A percentile compares a stretch with the other conserved stretches of the same genome.
Evolutionary conservation across 148 eudicot species (phyloP).

Genomic region (Camellia japonica): DNA sequence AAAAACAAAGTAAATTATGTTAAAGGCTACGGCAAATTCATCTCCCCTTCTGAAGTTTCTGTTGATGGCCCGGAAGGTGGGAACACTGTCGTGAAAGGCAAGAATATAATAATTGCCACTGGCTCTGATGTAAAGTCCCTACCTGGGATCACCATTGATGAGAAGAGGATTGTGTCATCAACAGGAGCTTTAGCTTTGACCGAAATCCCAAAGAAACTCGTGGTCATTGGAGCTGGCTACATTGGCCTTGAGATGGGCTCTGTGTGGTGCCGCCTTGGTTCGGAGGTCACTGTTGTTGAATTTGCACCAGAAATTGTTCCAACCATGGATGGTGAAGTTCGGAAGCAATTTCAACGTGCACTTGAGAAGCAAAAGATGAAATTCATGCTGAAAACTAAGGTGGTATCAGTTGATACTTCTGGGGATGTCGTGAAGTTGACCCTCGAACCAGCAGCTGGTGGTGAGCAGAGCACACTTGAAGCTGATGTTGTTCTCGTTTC

Average conservation of each 20-base stretch:
- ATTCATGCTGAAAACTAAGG: conserved; percentile 90
- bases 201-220: conserved; percentile 78
- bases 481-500: conserved; percentile 94
- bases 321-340: conserved; percentile 82
- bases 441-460: conserved; percentile 85
- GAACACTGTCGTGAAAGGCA: conserved; percentile 75
- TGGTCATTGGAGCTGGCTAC: conserved; percentile 95
- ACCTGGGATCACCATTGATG: conserved; percentile 86
- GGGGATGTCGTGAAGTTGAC: conserved; percentile 63
- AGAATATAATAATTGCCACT: conserved; percentile 82
- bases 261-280: conserved; percentile 94
- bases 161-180: conserved; percentile 84
- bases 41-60: conserved; percentile 80
- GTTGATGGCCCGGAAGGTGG: conserved; percentile 76
- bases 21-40: conserved; percentile 79
- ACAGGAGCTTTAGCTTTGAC: conserved; percentile 88
- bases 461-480: conserved; percentile 70
- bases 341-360: conserved; percentile 86
- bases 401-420: conserved; percentile 70
- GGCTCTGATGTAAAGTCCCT: conserved; percentile 92
- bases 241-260: conserved; percentile 99
- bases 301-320: conserved; percentile 86
- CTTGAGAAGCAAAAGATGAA: conserved; percentile 97
- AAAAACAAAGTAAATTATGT: conserved; percentile 93
- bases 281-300: conserved; percentile 90